Evolutionary conservation across 1,139 yeast species (phyloP), one percentile per base, ranked within the genome.

Genomic region (Candida tetrigidarum): DNA sequence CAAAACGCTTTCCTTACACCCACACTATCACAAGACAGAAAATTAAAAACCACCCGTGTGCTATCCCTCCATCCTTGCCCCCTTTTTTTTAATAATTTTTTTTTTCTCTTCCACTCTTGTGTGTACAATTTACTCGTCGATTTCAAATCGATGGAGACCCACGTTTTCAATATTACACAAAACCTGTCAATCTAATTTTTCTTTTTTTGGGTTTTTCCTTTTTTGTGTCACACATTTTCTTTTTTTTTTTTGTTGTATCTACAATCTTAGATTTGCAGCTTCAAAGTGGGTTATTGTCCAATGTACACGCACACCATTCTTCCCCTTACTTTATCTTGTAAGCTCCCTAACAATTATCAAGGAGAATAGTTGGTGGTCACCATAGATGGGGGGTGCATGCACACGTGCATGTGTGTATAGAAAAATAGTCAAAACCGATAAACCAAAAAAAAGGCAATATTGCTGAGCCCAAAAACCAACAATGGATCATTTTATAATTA

Each of bases 241-340:
- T 15, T 29, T 15, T 29, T 15, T 29, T 12, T 14, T 20, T 12
- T 23, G 29, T 26, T 19, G n/a, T 29, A n/a, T n/a, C n/a, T n/a
- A n/a, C n/a, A n/a, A n/a, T n/a, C n/a, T n/a, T 4, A 23, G 22
- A 39, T 39, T 39, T 39, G 42, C 42, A 39, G 16, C 42, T 39
- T 19, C 18, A n/a, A n/a, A n/a, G n/a, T n/a, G n/a, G n/a, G n/a
- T n/a, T n/a, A n/a, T n/a, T 32, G 25, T n/a, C 14, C 26, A 32
- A 32, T 5, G 9, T 32, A 14, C 36, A 32, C 36, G 25, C 36
- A 19, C 36, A 3, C 16, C 4, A 19, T 18, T 32, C n/a, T 4
- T n/a, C 7, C 15, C 34, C 14, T 6, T 15, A 6, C 11, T 11
- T 30, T 11, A 9, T 26, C 29, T n/a, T n/a, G 12, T 26, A 11